Evolutionary conservation across 2,329 filamentous ascomycete genomes (phyloP), one percentile per base, ranked within the genome.

Genomic region (Penicillium sp.): DNA sequence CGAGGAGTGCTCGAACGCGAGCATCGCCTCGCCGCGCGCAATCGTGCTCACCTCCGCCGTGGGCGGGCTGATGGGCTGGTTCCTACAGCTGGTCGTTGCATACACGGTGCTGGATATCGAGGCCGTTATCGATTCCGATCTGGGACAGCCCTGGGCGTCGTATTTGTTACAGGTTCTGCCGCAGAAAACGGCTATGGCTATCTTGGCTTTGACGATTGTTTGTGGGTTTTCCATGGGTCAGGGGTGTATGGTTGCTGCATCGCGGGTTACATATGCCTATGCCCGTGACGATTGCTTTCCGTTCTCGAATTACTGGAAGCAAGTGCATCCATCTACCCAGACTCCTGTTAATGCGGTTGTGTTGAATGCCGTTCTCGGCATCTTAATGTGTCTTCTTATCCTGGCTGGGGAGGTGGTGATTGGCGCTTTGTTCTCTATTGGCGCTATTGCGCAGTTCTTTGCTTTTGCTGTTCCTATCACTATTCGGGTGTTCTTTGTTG

Each of bases 1-100:
- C 4, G 88, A 91, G 67, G 88, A 91, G 71, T 90, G 88, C 71
- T 86, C 84, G 57, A 90, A 90, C 62, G 88, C 88, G 28, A 85
- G 83, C 61, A 74, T 90, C 43, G 87, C 88, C 30, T 83, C 86
- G 10, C 88, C 88, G 0, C 82, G 88, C 12, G 88, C 88, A 8
- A 91, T 90, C 50, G 83, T 89, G 36, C 76, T 90, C 67, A 90
- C 88, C 0, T 85, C 85, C 1, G 82, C 76, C 1, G 77, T 86
- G 2, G 88, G 88, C 6, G 87, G 87, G 1, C 58, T 87, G 2
- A 79, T 88, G 58, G 88, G 88, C 43, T 91, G 87, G 84, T 84
- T 88, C 62, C 73, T 91, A n/a, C 88, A 90, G 68, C 77, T 89
- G 10, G 84, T 89, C 0, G 85, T 89, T 45, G 87, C 87, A 12